Percentiles rank a stretch among this genome's conserved stretches.
phyloP scores from a whole-genome alignment of 805 yeast species.

The Wickerhamiella parazyma region DNA sequence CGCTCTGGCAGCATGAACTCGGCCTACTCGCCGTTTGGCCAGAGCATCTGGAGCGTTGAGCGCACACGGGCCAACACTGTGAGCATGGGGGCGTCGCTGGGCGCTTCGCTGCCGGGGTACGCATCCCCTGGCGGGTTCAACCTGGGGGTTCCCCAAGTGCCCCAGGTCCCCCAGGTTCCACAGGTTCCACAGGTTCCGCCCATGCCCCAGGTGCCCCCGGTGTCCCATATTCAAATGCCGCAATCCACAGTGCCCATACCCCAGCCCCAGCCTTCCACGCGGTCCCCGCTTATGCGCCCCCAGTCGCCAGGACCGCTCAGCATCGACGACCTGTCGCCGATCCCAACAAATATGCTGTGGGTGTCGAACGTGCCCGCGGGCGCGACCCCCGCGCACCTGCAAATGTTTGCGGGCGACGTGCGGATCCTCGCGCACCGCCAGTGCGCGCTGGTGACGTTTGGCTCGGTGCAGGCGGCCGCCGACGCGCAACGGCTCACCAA shows the following conservation, averaged over 20 bases:
- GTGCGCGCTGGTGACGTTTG: constrained; percentile 58
- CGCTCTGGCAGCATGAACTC: constrained; percentile 10
- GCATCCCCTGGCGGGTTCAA: not conserved
- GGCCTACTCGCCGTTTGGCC: constrained; percentile 12
- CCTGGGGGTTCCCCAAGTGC: constrained; percentile 6
- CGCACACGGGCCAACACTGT: constrained; percentile 6
- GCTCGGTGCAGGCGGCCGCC: constrained; percentile 59
- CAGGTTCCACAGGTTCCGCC: constrained; percentile 4
- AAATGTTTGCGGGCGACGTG: constrained; percentile 53
- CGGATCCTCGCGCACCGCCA: constrained; percentile 35
- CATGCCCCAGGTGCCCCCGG: constrained; percentile 1
- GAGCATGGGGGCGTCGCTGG: too few relatives aligned
- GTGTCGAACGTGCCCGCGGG: constrained; percentile 66
- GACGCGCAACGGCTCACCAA: constrained; percentile 63
- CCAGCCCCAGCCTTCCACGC: constrained; percentile 18
- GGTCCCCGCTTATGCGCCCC: constrained; percentile 12
- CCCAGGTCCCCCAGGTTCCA: not conserved
- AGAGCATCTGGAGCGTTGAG: constrained; percentile 15
- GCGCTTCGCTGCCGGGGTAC: constrained; percentile 12
- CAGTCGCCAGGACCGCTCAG: constrained; percentile 9
- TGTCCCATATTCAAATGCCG: too few relatives aligned
- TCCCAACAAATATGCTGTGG: constrained; percentile 42
- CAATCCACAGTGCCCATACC: constrained; percentile 17
- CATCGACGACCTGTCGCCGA: constrained; percentile 16
- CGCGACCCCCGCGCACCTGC: constrained; percentile 41